Percentiles rank a stretch among this genome's conserved stretches.
These are phyloP conservation scores for Fusarium secorum DNA, from an alignment of 2,329 filamentous ascomycete species.

Conservation along the genomic window DNA sequence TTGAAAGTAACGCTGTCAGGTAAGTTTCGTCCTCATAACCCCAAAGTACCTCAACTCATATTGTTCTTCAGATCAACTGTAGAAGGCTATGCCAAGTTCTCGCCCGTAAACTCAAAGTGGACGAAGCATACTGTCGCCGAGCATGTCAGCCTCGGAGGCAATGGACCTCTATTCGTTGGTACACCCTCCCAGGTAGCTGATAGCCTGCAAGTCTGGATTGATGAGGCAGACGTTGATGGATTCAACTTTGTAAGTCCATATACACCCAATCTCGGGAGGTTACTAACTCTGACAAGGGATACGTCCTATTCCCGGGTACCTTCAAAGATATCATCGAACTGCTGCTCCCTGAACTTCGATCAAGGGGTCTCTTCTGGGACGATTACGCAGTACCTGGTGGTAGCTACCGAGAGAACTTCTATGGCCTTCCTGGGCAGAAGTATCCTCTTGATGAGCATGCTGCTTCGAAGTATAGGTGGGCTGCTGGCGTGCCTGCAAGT, in stretches of 20 bases:
- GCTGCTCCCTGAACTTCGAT: conserved; percentile 68
- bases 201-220: conserved; percentile 71
- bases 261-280: accelerated
- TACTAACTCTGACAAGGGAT: conserved; percentile 53
- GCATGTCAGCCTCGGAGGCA: conserved; percentile 72
- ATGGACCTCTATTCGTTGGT: conserved; percentile 70
- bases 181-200: conserved; percentile 72
- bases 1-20: conserved; percentile 68
- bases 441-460: conserved; percentile 61
- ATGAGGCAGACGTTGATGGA: conserved; percentile 74
- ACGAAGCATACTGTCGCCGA: conserved; percentile 75
- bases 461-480: conserved; percentile 58
- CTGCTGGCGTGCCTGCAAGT: conserved; percentile 31
- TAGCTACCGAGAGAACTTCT: conserved; percentile 69
- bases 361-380: conserved; percentile 65
- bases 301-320: conserved; percentile 71
- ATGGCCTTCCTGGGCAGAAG: conserved; percentile 57
- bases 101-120: conserved; percentile 71
- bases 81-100: conserved; percentile 63
- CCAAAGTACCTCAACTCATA: neutral
- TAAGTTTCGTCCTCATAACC: conserved; percentile 23
- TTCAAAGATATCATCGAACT: conserved; percentile 74
- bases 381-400: conserved; percentile 63
- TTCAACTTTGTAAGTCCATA: conserved; percentile 72
- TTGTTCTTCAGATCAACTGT: conserved; percentile 55